A percentile compares a stretch with the other conserved stretches of the same genome.
phyloP scores from a whole-genome alignment of 495 filamentous ascomycete genomes.

The Penicillium coffeae region DNA sequence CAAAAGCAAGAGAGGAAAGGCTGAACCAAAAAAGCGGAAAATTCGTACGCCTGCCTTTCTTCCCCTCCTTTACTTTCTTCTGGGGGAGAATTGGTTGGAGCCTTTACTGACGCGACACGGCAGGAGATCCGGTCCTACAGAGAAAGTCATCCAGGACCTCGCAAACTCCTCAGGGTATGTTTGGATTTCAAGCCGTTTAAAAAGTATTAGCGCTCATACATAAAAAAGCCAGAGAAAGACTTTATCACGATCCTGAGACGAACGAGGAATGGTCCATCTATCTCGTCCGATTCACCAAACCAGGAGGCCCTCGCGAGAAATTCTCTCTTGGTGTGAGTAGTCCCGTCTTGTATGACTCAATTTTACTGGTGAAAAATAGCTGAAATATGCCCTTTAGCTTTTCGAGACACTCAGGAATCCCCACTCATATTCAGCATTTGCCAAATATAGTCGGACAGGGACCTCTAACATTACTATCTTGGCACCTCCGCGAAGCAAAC shows the following conservation, averaged over 20 bases:
- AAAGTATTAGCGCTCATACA: neutral
- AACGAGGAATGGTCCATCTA: neutral
- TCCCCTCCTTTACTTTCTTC: neutral
- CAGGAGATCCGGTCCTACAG: neutral
- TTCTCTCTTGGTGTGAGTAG: neutral
- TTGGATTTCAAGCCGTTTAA: neutral
- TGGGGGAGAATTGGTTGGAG: no score
- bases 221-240: neutral
- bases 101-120: slow-evolving; percentile 8
- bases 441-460: slow-evolving; percentile 33
- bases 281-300: neutral
- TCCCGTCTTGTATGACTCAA: neutral
- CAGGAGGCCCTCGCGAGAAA: neutral
- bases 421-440: slow-evolving; percentile 40
- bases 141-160: no score
- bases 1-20: slow-evolving; percentile 12
- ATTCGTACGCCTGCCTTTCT: neutral
- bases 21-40: neutral
- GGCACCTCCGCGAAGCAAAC: slow-evolving; percentile 24
- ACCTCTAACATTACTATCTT: slow-evolving; percentile 24
- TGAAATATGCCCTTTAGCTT: slow-evolving; percentile 34
- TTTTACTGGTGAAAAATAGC: neutral
- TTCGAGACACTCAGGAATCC: slow-evolving; percentile 48
- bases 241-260: slow-evolving; percentile 1
- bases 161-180: no score